These are phyloP conservation scores for Xerocomus potaroensis DNA, from an alignment of 768 basidiomycete genomes.

Conservation along the genomic window DNA sequence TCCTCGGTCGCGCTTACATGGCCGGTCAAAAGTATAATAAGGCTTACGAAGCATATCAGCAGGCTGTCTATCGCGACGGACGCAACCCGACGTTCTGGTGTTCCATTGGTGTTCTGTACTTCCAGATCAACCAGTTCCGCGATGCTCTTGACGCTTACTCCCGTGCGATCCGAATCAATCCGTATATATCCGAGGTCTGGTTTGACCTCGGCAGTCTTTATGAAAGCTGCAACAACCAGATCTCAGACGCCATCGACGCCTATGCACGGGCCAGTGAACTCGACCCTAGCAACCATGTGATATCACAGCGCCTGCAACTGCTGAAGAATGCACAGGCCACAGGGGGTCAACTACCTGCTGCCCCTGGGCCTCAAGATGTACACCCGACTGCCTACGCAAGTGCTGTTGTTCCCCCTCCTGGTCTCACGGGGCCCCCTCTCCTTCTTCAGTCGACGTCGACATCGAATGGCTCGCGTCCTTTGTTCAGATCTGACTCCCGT, in stretches of 20 bases:
- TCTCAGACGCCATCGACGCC: constrained; percentile 97
- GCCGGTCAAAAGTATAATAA: constrained; percentile 98
- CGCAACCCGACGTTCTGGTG: constrained; percentile 99
- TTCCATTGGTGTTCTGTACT: constrained; percentile 97
- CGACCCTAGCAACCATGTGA: constrained; percentile 79
- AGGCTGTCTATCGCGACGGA: constrained; percentile 97
- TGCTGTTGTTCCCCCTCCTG: constrained; percentile 65
- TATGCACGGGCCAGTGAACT: constrained; percentile 94
- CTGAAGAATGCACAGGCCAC: constrained; percentile 75
- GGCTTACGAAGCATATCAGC: constrained; percentile 98
- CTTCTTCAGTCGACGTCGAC: constrained; percentile 46
- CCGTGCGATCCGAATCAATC: constrained; percentile 97
- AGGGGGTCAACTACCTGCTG: constrained; percentile 73
- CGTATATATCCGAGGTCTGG: constrained; percentile 79
- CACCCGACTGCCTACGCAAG: constrained; percentile 93
- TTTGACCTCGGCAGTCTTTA: constrained; percentile 96
- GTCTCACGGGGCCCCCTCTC: constrained; percentile 63
- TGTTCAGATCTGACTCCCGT: constrained; percentile 65
- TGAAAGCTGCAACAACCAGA: constrained; percentile 98
- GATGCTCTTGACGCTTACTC: constrained; percentile 99
- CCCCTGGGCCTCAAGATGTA: constrained; percentile 92
- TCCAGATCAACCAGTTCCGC: constrained; percentile 99
- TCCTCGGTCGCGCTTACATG: constrained; percentile 98
- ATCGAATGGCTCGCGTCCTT: constrained; percentile 31
- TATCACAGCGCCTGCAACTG: constrained; percentile 75